Evolutionary conservation across 495 filamentous ascomycete species (phyloP), one percentile per base, ranked within the genome.

Genomic region (Hapsidospora chrysogenum): DNA sequence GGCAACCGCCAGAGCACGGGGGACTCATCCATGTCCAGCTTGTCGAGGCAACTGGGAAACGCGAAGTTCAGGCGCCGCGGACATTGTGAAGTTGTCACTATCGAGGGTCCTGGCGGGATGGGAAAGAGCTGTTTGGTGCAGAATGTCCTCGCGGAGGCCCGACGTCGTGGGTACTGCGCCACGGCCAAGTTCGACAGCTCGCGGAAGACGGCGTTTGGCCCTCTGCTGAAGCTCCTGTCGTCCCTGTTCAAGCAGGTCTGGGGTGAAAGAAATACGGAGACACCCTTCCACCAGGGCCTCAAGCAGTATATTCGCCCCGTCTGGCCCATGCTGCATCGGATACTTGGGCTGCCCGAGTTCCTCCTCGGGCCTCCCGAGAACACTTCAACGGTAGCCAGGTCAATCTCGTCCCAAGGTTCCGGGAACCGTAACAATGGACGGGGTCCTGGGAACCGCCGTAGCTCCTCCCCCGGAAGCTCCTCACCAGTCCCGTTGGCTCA

Each of bases 181-280:
- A 76, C 76, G 23, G 76, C 83, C 14, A 86, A 85, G 50, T 83
- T 94, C 41, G 85, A 92, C 43, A 73, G 73, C n/a, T 73, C 80
- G 3, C 73, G 76, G 52, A 71, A 72, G 38, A 75, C 78, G 1
- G 81, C 85, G 3, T 94, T 87, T 49, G 83, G 85, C 19, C 81
- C 85, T 0, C 68, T 92, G 26, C 63, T 89, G 2, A 80, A 78
- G 45, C 58, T 86, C 2, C 58, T 92, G 40, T 80, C 80, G 4
- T 85, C 79, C 26, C 58, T 92, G 4, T 80, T 94, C 41, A 79
- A 83, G 33, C 85, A 94, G 45, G 85, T 92, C 6, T 92, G 87
- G 58, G 86, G 83, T 0, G 85, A 94, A 49, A 76, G 76, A 35
- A 80, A 92, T 54, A 78, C 86, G 2, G 74, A 75, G 2, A 92